Evolutionary conservation across 139 green algal species (phyloP), one percentile per base, ranked within the genome.

Genomic region (Chlorella vulgaris): DNA sequence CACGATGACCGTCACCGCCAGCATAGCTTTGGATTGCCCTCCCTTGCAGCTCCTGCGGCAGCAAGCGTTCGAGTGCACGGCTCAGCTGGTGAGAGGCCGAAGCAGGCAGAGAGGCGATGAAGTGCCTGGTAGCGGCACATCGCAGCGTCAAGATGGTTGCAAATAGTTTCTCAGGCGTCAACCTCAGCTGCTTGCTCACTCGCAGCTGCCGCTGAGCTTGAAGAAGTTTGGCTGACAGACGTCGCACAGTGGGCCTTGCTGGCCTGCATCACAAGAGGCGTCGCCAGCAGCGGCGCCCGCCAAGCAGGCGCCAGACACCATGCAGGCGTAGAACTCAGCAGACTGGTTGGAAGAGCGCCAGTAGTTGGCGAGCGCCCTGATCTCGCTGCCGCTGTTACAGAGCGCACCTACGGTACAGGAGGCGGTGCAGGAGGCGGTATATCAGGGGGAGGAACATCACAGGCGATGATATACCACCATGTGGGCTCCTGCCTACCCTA

Each of bases 171-270:
- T n/a, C n/a, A n/a, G n/a, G n/a, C n/a, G n/a, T n/a, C n/a, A n/a
- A n/a, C n/a, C n/a, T n/a, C n/a, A n/a, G n/a, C n/a, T n/a, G n/a
- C n/a, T n/a, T n/a, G 2, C 39, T 29, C 65, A 86, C 82, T 55
- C 69, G 83, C 85, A 89, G 7, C 31, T 47, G 7, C 79, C 78
- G 2, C 50, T 33, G 70, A 86, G 85, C 61, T 71, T 60, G 58
- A 84, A 89, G 58, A 50, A 79, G 10, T 33, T 78, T 7, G 40
- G 26, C 26, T 33, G 8, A 55, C 85, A 89, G 21, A 88, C 61
- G 35, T 75, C 61, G 77, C 85, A 89, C 55, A 89, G 83, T 33
- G 85, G 85, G 4, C 85, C 85, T 19, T 69, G 3, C 50, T 86
- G 66, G 7, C 83, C 82, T 31, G 35, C 26, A n/a, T 4, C 21